phyloP scores from a whole-genome alignment of 2,329 filamentous ascomycete genomes.

The Bertia moriformis region DNA sequence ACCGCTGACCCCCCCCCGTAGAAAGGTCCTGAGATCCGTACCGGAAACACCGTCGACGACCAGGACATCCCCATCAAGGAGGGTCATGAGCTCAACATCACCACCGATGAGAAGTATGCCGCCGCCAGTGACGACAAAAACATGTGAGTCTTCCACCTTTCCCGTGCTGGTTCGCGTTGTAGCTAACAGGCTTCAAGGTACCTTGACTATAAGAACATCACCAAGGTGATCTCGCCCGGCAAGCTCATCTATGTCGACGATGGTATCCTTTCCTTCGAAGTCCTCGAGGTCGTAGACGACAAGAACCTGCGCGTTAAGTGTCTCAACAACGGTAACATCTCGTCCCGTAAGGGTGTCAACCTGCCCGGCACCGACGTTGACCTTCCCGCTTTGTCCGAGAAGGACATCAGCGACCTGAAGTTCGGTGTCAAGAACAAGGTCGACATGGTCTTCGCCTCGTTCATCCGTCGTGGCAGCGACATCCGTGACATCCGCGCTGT shows the following conservation, averaged over 20 bases:
- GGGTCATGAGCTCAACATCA: background rate
- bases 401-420: slow-evolving; percentile 84
- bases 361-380: slow-evolving; percentile 97
- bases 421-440: slow-evolving; percentile 98
- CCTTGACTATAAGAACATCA: slow-evolving; percentile 99
- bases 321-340: slow-evolving; percentile 97
- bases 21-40: slow-evolving; percentile 50
- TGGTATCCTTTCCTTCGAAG: slow-evolving; percentile 91
- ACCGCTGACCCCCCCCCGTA: too few relatives aligned
- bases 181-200: background rate
- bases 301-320: slow-evolving; percentile 76
- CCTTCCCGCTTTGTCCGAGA: slow-evolving; percentile 90
- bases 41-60: slow-evolving; percentile 56
- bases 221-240: slow-evolving; percentile 83
- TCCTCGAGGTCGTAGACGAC: slow-evolving; percentile 73
- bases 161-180: background rate
- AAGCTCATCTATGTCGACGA: slow-evolving; percentile 97
- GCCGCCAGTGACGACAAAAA: slow-evolving; percentile 74
- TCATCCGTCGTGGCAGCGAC: slow-evolving; percentile 88
- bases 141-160: slow-evolving; percentile 55
- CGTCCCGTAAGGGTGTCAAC: slow-evolving; percentile 98
- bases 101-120: slow-evolving; percentile 40
- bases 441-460: slow-evolving; percentile 98
- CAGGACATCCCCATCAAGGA: slow-evolving; percentile 10
- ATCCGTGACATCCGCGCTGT: slow-evolving; percentile 85